These are phyloP conservation scores for Basipetospora chlamydospora DNA, from an alignment of 2,329 filamentous ascomycete species.

Conservation along the genomic window DNA sequence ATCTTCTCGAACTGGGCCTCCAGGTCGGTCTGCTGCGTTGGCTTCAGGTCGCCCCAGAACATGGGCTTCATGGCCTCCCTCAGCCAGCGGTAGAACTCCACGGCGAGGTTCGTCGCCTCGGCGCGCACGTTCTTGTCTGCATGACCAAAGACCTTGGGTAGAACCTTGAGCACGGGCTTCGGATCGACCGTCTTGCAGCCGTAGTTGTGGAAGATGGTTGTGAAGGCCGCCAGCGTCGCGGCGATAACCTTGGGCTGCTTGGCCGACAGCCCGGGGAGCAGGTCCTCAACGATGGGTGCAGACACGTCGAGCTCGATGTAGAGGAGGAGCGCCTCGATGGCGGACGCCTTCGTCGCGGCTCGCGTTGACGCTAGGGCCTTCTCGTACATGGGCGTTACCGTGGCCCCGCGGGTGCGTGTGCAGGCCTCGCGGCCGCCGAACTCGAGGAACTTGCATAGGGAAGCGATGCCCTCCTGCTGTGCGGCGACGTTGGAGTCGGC, in stretches of 20 bases:
- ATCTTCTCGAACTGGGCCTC: conserved; percentile 90
- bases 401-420: conserved; percentile 59
- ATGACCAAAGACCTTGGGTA: conserved; percentile 87
- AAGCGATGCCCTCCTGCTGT: conserved; percentile 79
- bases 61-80: conserved; percentile 96
- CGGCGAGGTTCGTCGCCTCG: conserved; percentile 78
- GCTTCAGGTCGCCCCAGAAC: conserved; percentile 92
- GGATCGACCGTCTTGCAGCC: conserved; percentile 90
- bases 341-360: conserved; percentile 74
- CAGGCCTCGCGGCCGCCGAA: conserved; percentile 72
- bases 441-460: conserved; percentile 84
- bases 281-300: conserved; percentile 76
- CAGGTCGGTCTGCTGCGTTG: conserved; percentile 85
- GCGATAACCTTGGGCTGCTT: conserved; percentile 83
- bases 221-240: conserved; percentile 58
- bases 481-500: conserved; percentile 93
- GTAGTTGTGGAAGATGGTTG: conserved; percentile 80
- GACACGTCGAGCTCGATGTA: conserved; percentile 83
- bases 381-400: conserved; percentile 69
- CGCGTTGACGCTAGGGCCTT: conserved; percentile 82
- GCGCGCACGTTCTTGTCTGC: conserved; percentile 97
- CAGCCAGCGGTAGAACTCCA: conserved; percentile 94
- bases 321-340: conserved; percentile 73
- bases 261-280: conserved; percentile 67
- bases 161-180: conserved; percentile 72